Evolutionary conservation across 495 filamentous ascomycete genomes (phyloP), one percentile per base, ranked within the genome.

Genomic region (Podospora tetraspora): DNA sequence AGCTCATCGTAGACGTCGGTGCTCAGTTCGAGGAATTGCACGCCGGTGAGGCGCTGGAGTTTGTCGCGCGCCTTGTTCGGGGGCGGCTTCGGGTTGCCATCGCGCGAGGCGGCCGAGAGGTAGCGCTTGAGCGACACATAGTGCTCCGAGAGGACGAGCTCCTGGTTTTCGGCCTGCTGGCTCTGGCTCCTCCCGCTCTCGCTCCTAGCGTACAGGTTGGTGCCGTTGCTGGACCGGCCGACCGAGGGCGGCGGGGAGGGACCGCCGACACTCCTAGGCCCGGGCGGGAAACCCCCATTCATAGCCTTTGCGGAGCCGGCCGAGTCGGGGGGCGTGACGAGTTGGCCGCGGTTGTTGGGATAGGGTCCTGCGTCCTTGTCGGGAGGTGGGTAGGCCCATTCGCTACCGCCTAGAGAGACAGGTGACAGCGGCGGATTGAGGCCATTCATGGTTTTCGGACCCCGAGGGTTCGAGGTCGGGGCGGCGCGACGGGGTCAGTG

Each of bases 1-100:
- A 97, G 82, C 78, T 99, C 95, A 78, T 99, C 95, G 78, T 93
- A 98, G 34, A 99, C 95, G 77, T 99, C 95, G 23, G 94, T 98
- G 75, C 92, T 97, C 23, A 99, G 83, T 80, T 99, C 95, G 75
- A 96, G 91, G 76, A 99, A 99, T 75, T 99, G 95, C 25, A 94
- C 92, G 11, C 89, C 82, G 1, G 93, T 96, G 43, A 99, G 82
- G 60, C 94, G 87, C 62, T 97, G 85, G 59, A 98, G 83, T 81
- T 99, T 99, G 79, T 97, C 95, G 62, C 92, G 86, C 57, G 95
- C 95, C 76, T 91, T 90, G 78, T 94, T 96, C 27, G 92, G 89
- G 71, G 89, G 87, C 52, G 87, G 86, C 69, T 88, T 89, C 25
- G 85, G 84, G 68, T 90, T 88, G 71, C 94, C 91, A 75, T 95